A percentile compares a stretch with the other conserved stretches of the same genome.
phyloP scores from a whole-genome alignment of 306 rosid species.

The Canavalia gladiata region DNA sequence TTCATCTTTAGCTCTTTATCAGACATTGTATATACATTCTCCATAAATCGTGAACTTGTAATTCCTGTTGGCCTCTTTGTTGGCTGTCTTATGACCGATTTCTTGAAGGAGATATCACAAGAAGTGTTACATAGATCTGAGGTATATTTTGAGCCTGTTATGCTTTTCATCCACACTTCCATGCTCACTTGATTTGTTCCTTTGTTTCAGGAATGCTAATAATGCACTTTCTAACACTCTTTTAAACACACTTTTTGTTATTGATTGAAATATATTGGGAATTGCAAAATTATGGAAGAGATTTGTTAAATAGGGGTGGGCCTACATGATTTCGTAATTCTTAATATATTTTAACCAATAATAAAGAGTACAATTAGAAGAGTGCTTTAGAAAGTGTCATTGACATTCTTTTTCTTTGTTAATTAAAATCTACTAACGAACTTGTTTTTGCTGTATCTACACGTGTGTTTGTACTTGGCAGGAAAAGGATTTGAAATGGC shows the following conservation, averaged over 20 bases:
- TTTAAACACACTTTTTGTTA: too few relatives aligned
- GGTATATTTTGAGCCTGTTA: slow-evolving; percentile 46
- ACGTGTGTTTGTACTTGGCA: slow-evolving; percentile 36
- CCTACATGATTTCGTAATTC: too few relatives aligned
- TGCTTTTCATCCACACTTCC: background rate
- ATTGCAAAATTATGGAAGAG: too few relatives aligned
- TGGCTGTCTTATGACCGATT: slow-evolving; percentile 55
- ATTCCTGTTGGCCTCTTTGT: slow-evolving; percentile 58
- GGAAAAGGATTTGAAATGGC: slow-evolving; percentile 53
- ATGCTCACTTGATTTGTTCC: background rate
- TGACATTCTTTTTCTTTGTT: too few relatives aligned
- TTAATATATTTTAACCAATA: too few relatives aligned
- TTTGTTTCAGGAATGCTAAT: background rate
- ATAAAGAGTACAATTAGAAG: too few relatives aligned
- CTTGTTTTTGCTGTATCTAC: slow-evolving; percentile 9
- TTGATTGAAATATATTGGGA: too few relatives aligned
- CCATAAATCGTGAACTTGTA: slow-evolving; percentile 48
- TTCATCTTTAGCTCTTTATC: slow-evolving; percentile 52
- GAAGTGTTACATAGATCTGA: slow-evolving; percentile 50
- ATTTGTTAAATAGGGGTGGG: too few relatives aligned
- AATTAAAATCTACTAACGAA: background rate
- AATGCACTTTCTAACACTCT: too few relatives aligned
- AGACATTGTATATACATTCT: slow-evolving; percentile 52
- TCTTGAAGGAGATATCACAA: slow-evolving; percentile 55
- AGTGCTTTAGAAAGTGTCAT: too few relatives aligned